Evolutionary conservation across 495 filamentous ascomycete species (phyloP), one percentile per base, ranked within the genome.

Genomic region (Delitschia confertaspora): DNA sequence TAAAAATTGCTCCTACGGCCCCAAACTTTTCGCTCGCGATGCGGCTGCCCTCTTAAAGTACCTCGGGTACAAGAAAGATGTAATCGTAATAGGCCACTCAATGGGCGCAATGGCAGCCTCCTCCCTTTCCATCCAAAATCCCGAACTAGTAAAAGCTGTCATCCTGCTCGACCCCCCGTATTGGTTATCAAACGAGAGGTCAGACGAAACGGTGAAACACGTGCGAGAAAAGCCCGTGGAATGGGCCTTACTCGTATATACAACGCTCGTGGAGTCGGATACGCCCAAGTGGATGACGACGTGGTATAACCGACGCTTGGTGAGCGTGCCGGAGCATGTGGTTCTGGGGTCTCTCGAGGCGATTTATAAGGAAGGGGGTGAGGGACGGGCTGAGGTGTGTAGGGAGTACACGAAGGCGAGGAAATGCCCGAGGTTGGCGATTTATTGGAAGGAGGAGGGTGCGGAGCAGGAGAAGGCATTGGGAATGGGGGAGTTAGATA

Each of bases 151-250:
- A 10, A 46, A 46, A 16, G 43, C 43, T 9, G 16, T 46, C 17
- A 17, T 38, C n/a, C 23, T 46, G 16, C 7, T 38, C 14, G 43
- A 46, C 26, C 43, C 33, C 9, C 23, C 33, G n/a, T 46, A 46
- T 35, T 46, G 34, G 33, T 6, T 7, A 4, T 20, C 43, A 8
- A 29, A 27, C 3, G 13, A 14, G 11, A 18, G 13, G 1, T 30
- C 13, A n/a, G 43, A 46, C 14, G 4, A 29, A 2, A 16, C 24
- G 3, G 18, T 43, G 40, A 2, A 3, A 13, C 4, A 4, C 10
- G 25, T 19, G n/a, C n/a, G 18, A 41, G 35, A 38, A 9, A 18
- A 8, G 10, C 11, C 6, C 11, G 30, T 33, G 30, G n/a, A n/a
- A n/a, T 27, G 14, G 16, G 21, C 7, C 18, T n/a, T 20, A 6